Evolutionary conservation across 345 rosid genomes (phyloP).

Genomic region (Erysimum cheiranthoides): DNA sequence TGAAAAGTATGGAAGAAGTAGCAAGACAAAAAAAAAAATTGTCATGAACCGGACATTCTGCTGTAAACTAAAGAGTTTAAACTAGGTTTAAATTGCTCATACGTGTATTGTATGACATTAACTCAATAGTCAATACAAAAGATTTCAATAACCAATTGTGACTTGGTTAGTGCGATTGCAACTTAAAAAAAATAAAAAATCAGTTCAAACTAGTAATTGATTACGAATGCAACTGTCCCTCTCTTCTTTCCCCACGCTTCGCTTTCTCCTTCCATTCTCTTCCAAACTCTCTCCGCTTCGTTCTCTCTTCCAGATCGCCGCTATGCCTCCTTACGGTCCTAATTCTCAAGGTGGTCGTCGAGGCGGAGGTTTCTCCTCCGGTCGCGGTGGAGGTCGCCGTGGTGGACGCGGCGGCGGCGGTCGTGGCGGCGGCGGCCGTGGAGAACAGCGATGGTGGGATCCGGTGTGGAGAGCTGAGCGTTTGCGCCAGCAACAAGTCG

Average conservation of each 20-base stretch:
- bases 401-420: conserved; percentile 57
- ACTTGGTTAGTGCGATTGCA: background rate
- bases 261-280: conserved; percentile 32
- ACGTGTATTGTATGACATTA: no score
- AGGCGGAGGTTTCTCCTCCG: conserved; percentile 41
- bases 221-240: conserved; percentile 27
- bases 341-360: conserved; percentile 56
- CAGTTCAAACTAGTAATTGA: background rate
- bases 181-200: background rate
- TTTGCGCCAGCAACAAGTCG: conserved; percentile 70
- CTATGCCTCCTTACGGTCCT: conserved; percentile 69
- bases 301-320: conserved; percentile 29
- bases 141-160: no score
- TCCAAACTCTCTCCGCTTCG: conserved; percentile 27
- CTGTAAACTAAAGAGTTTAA: no score
- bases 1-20: background rate
- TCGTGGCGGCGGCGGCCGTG: conserved; percentile 69
- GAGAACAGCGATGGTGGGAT: conserved; percentile 99
- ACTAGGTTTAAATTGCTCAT: no score
- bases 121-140: no score
- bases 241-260: conserved; percentile 31
- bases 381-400: conserved; percentile 54
- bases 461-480: conserved; percentile 99
- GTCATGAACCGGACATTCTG: background rate
- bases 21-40: background rate